phyloP scores from a whole-genome alignment of 2,329 filamentous ascomycete species.

The Bipolaris victoriae region DNA sequence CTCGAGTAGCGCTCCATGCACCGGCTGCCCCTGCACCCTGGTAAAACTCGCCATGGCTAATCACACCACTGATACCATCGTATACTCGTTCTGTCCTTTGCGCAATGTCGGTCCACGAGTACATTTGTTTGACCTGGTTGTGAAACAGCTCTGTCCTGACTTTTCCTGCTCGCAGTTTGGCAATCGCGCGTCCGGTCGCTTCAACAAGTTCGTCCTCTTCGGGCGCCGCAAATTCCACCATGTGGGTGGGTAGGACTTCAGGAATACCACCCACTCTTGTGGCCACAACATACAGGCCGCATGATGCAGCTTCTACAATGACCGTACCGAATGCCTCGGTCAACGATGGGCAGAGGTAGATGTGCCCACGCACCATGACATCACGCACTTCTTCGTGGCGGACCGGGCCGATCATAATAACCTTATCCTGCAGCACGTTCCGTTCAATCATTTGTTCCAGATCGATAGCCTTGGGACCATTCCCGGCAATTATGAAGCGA shows the following conservation, averaged over 20 bases:
- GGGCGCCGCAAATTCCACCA: constrained; percentile 96
- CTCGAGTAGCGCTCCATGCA: constrained; percentile 72
- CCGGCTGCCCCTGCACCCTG: constrained; percentile 74
- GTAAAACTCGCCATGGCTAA: constrained; percentile 86
- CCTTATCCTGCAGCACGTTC: constrained; percentile 89
- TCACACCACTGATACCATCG: constrained; percentile 85
- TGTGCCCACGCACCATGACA: constrained; percentile 96
- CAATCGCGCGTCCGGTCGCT: constrained; percentile 88
- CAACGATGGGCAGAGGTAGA: constrained; percentile 92
- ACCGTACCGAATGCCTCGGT: constrained; percentile 98
- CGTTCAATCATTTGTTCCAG: constrained; percentile 98
- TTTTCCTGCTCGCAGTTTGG: constrained; percentile 80
- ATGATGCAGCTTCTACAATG: constrained; percentile 95
- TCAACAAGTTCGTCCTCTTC: constrained; percentile 94
- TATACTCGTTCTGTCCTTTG: constrained; percentile 94
- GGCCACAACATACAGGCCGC: constrained; percentile 94
- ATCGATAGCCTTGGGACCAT: constrained; percentile 95
- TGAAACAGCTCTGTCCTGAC: constrained; percentile 94
- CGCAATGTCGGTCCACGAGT: constrained; percentile 96
- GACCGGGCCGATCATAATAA: constrained; percentile 89
- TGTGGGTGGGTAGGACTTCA: constrained; percentile 91
- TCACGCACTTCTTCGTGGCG: constrained; percentile 96
- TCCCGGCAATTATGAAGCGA: constrained; percentile 94
- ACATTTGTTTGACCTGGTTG: constrained; percentile 97
- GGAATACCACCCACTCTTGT: constrained; percentile 97